These are phyloP conservation scores for Populus hybrid DNA, from an alignment of 441 rosid species.

Conservation along the genomic window DNA sequence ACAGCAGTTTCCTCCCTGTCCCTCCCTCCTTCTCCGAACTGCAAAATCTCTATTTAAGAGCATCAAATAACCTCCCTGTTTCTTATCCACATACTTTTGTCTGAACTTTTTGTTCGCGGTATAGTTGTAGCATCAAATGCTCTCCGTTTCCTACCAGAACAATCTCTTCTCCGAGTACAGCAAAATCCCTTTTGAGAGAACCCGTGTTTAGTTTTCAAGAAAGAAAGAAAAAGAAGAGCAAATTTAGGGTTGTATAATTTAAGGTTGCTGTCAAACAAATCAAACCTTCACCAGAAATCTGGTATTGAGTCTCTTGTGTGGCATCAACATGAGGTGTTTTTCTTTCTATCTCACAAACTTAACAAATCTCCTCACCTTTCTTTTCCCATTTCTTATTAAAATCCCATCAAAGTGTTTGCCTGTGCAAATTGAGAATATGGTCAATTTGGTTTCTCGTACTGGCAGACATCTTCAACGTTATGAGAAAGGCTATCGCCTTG, in stretches of 20 bases:
- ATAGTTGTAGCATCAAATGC: neutral
- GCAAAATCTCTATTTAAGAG: neutral
- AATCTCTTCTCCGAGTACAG: neutral
- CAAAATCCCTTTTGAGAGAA: neutral
- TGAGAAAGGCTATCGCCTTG: constrained; percentile 51
- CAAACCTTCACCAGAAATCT: neutral
- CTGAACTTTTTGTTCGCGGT: neutral
- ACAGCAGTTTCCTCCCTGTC: neutral
- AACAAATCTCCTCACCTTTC: constrained; percentile 17
- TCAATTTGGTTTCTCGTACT: constrained; percentile 50
- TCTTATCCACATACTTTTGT: neutral
- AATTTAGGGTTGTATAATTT: neutral
- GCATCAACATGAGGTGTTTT: constrained; percentile 7
- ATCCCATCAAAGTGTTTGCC: constrained; percentile 27
- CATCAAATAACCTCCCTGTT: neutral
- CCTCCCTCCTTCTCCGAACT: neutral
- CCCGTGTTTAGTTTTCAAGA: neutral
- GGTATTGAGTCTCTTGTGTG: neutral
- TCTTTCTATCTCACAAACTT: constrained; percentile 23
- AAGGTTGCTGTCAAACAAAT: neutral
- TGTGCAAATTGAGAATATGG: constrained; percentile 35
- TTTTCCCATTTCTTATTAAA: constrained; percentile 28
- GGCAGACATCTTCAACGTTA: constrained; percentile 63
- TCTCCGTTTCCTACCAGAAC: neutral
- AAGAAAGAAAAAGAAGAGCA: neutral